phyloP scores from a whole-genome alignment of 2,329 filamentous ascomycete species.

The Xylariaceae sp. region DNA sequence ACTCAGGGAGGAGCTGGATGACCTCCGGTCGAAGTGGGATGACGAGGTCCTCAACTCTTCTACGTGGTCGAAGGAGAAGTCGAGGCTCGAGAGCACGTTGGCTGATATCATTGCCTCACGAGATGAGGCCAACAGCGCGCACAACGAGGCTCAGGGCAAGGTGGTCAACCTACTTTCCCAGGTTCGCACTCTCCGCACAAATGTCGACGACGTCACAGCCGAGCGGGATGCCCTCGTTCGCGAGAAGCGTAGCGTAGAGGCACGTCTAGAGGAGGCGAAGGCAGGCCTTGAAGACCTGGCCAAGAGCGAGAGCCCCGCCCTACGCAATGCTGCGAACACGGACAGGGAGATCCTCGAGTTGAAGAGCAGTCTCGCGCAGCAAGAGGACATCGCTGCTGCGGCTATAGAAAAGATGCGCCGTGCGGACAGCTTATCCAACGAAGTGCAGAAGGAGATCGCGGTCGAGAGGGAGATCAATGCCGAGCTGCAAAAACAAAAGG shows the following conservation, averaged over 20 bases:
- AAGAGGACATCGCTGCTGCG: conserved; percentile 87
- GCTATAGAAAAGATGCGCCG: conserved; percentile 97
- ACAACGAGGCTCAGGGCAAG: conserved; percentile 92
- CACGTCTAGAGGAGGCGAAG: conserved; percentile 80
- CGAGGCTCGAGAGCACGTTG: conserved; percentile 82
- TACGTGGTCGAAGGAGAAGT: conserved; percentile 97
- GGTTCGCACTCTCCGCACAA: conserved; percentile 76
- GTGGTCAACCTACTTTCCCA: conserved; percentile 87
- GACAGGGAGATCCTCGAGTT: conserved; percentile 88
- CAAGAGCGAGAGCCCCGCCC: conserved; percentile 77
- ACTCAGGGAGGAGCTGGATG: conserved; percentile 92
- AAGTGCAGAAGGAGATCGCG: conserved; percentile 90
- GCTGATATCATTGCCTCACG: conserved; percentile 86
- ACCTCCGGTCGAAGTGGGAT: conserved; percentile 94
- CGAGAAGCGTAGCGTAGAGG: conserved; percentile 87
- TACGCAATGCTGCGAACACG: conserved; percentile 83
- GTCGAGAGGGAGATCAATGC: conserved; percentile 78
- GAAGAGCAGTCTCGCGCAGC: conserved; percentile 82
- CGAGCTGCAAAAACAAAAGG: conserved; percentile 85
- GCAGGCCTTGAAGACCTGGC: conserved; percentile 84
- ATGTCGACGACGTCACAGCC: conserved; percentile 77
- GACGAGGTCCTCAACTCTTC: conserved; percentile 96
- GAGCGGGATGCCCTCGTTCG: conserved; percentile 81
- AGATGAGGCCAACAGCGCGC: conserved; percentile 86
- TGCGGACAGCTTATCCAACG: conserved; percentile 78